phyloP scores from a whole-genome alignment of 345 rosid genomes.

The Salix caprea region DNA sequence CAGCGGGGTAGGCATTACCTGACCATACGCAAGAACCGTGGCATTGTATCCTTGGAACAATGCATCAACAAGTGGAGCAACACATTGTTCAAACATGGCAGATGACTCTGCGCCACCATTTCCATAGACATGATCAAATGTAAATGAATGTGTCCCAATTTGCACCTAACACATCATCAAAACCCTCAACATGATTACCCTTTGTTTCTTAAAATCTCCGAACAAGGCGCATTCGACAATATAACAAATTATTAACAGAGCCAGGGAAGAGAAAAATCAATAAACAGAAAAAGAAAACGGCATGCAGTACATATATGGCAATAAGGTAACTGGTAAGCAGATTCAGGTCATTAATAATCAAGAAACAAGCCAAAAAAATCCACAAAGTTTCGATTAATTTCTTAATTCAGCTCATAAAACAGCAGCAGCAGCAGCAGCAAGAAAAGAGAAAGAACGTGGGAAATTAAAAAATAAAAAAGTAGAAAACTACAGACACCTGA shows the following conservation, averaged over 20 bases:
- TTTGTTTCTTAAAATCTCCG: no score
- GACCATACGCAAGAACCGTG: conserved; percentile 98
- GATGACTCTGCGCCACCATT: conserved; percentile 64
- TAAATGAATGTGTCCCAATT: conserved; percentile 91
- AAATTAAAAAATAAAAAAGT: no score
- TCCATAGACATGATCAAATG: conserved; percentile 94
- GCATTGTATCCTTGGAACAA: conserved; percentile 97
- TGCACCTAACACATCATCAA: conserved; percentile 58
- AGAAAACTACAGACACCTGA: conserved; percentile 6
- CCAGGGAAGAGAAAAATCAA: no score
- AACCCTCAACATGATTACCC: background rate
- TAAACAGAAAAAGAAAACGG: no score
- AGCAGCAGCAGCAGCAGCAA: background rate
- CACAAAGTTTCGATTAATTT: no score
- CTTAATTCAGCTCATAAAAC: background rate
- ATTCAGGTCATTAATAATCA: background rate
- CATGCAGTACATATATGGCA: no score
- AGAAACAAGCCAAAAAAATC: background rate
- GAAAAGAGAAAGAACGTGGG: background rate
- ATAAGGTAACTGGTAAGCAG: no score
- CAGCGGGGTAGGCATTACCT: conserved; percentile 38
- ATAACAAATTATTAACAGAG: no score
- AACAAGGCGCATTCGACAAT: no score
- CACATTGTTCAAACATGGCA: conserved; percentile 81
- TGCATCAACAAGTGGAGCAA: conserved; percentile 80